Conservation (phyloP, 495 filamentous ascomycete species). For the Aspergillus ellipticus region DNA sequence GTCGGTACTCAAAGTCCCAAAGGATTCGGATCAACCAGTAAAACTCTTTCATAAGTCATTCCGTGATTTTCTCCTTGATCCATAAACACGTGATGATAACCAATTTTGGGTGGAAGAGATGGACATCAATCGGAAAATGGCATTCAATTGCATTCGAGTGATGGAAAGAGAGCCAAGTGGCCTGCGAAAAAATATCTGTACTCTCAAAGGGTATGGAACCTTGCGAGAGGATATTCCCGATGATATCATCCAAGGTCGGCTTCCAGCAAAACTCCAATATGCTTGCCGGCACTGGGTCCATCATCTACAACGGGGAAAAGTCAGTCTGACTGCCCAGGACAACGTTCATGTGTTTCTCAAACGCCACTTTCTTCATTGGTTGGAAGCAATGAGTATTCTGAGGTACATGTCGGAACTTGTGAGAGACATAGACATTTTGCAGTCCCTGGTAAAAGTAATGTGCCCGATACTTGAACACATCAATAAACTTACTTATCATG, state of each 20-base stretch:
- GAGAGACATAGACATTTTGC: background rate
- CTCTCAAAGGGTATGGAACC: slow-evolving; percentile 19
- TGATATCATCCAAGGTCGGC: slow-evolving; percentile 14
- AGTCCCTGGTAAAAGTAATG: slow-evolving; percentile 1
- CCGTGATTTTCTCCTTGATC: slow-evolving; percentile 20
- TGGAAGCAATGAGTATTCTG: slow-evolving; percentile 41
- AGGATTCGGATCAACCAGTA: slow-evolving; percentile 11
- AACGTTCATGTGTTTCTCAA: slow-evolving; percentile 33
- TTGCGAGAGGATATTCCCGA: slow-evolving; percentile 22
- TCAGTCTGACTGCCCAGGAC: slow-evolving; percentile 17
- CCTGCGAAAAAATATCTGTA: slow-evolving; percentile 37
- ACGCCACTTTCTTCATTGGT: slow-evolving; percentile 43
- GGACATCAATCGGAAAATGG: background rate
- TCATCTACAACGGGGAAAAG: slow-evolving; percentile 35
- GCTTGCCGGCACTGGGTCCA: slow-evolving; percentile 46
- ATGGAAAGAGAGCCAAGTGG: slow-evolving; percentile 15
- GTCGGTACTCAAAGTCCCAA: slow-evolving; percentile 22
- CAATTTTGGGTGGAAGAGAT: slow-evolving; percentile 28
- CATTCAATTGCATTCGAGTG: slow-evolving; percentile 6
- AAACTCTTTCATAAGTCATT: slow-evolving; percentile 20
- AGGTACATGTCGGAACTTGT: slow-evolving; percentile 23
- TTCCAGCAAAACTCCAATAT: slow-evolving; percentile 35
- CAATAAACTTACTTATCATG: background rate
- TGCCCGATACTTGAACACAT: background rate
- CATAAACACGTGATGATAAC: background rate